phyloP scores from a whole-genome alignment of 2,329 filamentous ascomycete species.

The Aureobasidium sp. region DNA sequence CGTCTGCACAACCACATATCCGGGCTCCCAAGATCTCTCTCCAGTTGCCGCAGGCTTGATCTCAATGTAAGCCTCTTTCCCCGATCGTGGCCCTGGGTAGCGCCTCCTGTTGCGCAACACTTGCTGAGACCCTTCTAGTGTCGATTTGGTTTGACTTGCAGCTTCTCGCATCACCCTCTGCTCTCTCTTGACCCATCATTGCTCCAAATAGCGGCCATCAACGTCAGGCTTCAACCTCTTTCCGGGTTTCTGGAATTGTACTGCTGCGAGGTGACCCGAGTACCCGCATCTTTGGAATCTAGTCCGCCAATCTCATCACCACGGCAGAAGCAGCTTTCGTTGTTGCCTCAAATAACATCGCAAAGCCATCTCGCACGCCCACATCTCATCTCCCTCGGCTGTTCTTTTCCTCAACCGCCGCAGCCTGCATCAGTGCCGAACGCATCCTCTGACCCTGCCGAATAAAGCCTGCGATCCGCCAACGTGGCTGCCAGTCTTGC shows the following conservation, averaged over 20 bases:
- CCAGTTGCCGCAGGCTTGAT: constrained; percentile 9
- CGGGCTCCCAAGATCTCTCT: constrained; percentile 35
- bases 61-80: constrained; percentile 19
- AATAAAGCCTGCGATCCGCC: constrained; percentile 31
- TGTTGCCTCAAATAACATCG: constrained; percentile 4
- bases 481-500: constrained; percentile 58
- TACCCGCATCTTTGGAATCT: constrained; percentile 4
- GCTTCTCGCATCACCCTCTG: constrained; percentile 33
- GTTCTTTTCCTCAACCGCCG: constrained; percentile 9
- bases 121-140: constrained; percentile 37
- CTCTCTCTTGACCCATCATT: constrained; percentile 5
- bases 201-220: constrained; percentile 19
- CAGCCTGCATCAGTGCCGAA: constrained; percentile 5
- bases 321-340: not conserved
- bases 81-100: constrained; percentile 27
- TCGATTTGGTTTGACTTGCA: constrained; percentile 38
- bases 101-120: constrained; percentile 31
- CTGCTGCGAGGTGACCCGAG: constrained; percentile 2
- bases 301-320: not conserved
- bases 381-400: not conserved
- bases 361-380: constrained; percentile 6
- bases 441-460: constrained; percentile 6
- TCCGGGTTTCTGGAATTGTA: constrained; percentile 13
- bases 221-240: constrained; percentile 21
- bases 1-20: constrained; percentile 42